Base-by-base conservation (phyloP, 2,329 filamentous ascomycete genomes). In the Diaporthe capsici region DNA sequence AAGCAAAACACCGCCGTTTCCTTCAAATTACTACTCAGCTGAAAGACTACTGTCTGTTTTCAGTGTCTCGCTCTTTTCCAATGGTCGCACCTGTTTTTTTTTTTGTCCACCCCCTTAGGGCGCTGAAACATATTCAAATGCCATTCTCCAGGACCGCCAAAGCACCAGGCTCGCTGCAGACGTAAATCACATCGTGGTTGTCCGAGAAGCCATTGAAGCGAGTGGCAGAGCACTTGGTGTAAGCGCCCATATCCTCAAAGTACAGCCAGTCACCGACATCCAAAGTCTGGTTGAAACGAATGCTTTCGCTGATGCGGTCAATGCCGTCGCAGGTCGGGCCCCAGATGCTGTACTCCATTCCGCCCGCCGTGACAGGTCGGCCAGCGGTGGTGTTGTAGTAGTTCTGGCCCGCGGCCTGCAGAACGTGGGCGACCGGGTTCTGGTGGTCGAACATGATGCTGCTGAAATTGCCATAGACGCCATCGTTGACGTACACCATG, bases 361-460 rank as follows among this genome's bases (percentile, higher is more conserved):
- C 78, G 39, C 79, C 80, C 22, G 85, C 82, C 2, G 85, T 81
- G 51, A 87, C 85, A 28, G 85, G 85, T 70, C 87, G 84, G n/a
- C 89, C 87, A 80, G 86, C 81, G 78, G 86, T 74, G 77, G 88
- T 86, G 84, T 92, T 86, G 83, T 92, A 93, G 81, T 92, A 82
- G 77, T 90, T 89, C 76, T 87, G 86, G 77, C 89, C 85, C 76
- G 89, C 88, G 28, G 89, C 87, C 79, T 92, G 93, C 73, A 99
- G 88, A 75, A 98, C 90, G 85, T 94, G 94, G 74, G 96, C 95
- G 61, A 94, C 86, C 1, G 97, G 97, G 81, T 97, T 91, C 89
- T 99, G 97, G 85, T 98, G 97, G 82, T 98, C 97, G 84, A 98
- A 99, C 88, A 98, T 98, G 89, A 98, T 98, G 91, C 95, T 97